Evolutionary conservation across 106 monocot species (phyloP), one percentile per base, ranked within the genome.

Genomic region (Apostasia ramifera): DNA sequence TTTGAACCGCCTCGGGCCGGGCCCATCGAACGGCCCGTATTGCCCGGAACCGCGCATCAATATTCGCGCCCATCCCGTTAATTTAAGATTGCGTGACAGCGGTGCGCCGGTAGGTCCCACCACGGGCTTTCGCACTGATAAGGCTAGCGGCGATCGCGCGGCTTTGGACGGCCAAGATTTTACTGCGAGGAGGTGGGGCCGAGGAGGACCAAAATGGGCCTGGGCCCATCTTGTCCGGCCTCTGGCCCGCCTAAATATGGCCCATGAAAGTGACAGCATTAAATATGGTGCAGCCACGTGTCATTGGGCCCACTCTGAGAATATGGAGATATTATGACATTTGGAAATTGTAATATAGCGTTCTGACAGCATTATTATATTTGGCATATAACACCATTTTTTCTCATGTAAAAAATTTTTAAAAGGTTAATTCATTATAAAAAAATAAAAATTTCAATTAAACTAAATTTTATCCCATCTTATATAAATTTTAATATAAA

Each of bases 11-110:
- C 26, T 44, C 62, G 13, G 0, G 4, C 9, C 44, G 44, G 62
- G 62, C 62, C 62, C 62, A 62, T 62, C 62, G 62, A 44, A 62
- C 62, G 62, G 62, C n/a, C 44, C 62, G 43, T 2, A 62, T 1
- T 44, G 5, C 3, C 62, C 62, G 62, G 4, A 62, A 26, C 26
- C 26, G 26, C 26, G 26, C 26, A 26, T 26, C 26, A n/a, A 62
- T 62, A 13, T 62, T 62, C 62, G 62, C 62, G 62, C 62, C 62
- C 2, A 62, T 62, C 44, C 13, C 12, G 10, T 44, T 62, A 26
- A 26, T 26, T 26, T 13, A 10, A 5, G 1, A 45, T 42, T 62
- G 62, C 44, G 44, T 42, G 8, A 13, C 45, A 62, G 62, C 62
- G 43, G 62, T 62, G 45, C 12, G 12, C 62, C 62, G 40, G 62